Conservation (phyloP, 1,284 basidiomycete species). For the Irpex lacteus region DNA sequence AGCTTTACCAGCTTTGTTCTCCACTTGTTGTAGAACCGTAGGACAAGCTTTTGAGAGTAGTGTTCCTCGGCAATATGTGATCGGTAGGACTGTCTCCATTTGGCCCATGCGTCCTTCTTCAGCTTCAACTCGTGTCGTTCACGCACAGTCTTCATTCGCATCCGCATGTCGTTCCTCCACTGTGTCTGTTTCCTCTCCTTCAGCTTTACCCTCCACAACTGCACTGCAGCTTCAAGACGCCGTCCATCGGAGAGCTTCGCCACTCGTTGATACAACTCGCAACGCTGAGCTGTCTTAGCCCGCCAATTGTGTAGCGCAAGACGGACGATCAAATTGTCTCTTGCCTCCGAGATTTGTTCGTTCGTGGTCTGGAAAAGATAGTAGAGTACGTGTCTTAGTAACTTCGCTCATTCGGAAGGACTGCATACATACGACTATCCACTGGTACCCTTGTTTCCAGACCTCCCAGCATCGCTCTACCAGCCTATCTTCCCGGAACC, state of each 20-base stretch:
- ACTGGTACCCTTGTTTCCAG: conserved; percentile 65
- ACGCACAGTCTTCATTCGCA: conserved; percentile 59
- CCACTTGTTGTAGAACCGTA: conserved; percentile 50
- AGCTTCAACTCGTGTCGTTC: conserved; percentile 49
- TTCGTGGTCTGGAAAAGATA: conserved; percentile 50
- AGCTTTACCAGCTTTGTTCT: conserved; percentile 38
- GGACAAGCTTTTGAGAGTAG: conserved; percentile 40
- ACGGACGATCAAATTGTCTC: conserved; percentile 58
- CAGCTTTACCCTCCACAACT: conserved; percentile 47
- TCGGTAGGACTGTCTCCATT: conserved; percentile 58
- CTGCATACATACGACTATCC: conserved; percentile 59
- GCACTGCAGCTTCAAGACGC: conserved; percentile 38
- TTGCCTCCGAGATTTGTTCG: conserved; percentile 54
- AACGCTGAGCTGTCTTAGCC: conserved; percentile 33
- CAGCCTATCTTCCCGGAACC: conserved; percentile 58
- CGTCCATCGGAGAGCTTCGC: conserved; percentile 40
- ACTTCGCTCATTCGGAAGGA: conserved; percentile 13
- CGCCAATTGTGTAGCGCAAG: conserved; percentile 59
- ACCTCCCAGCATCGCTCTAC: conserved; percentile 67
- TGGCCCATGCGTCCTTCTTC: conserved; percentile 52
- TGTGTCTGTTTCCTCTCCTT: conserved; percentile 49
- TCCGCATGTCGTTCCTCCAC: conserved; percentile 68
- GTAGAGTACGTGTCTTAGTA: conserved; percentile 8
- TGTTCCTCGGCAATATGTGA: conserved; percentile 47
- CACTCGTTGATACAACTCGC: conserved; percentile 39